phyloP scores from a whole-genome alignment of 495 filamentous ascomycete genomes.

The Penicillium roqueforti region DNA sequence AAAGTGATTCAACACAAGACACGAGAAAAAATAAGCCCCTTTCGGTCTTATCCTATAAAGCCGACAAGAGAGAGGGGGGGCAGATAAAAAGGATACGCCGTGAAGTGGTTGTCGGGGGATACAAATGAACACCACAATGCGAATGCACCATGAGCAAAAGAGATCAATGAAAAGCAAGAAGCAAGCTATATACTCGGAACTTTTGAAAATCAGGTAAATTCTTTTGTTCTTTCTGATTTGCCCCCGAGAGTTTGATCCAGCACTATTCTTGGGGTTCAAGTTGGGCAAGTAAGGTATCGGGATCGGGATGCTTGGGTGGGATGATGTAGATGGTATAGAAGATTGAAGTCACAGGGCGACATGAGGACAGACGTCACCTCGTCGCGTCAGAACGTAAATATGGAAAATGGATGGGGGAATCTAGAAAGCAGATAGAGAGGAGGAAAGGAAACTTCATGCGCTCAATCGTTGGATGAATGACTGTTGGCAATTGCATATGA shows the following conservation, averaged over 20 bases:
- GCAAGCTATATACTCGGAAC: constrained; percentile 11
- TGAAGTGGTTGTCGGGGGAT: neutral
- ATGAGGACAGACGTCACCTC: constrained; percentile 22
- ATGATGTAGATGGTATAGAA: constrained; percentile 8
- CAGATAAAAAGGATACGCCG: neutral
- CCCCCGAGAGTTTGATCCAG: constrained; percentile 3
- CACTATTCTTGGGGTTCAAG: neutral
- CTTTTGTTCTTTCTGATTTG: constrained; percentile 4
- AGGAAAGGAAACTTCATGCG: constrained; percentile 33
- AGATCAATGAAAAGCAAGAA: neutral
- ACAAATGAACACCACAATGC: constrained; percentile 12
- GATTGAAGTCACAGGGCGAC: constrained; percentile 10
- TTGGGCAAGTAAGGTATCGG: neutral
- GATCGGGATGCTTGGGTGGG: neutral
- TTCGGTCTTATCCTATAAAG: neutral
- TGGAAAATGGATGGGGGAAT: constrained; percentile 39
- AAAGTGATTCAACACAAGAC: neutral
- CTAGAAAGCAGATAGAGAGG: constrained; percentile 33
- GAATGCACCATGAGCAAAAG: constrained; percentile 8
- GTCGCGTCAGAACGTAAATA: constrained; percentile 26
- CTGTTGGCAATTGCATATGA: constrained; percentile 22
- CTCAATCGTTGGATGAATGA: constrained; percentile 49
- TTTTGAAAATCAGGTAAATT: constrained; percentile 4
- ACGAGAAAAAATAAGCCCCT: neutral
- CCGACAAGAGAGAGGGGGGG: neutral